Evolutionary conservation across 2,329 filamentous ascomycete species (phyloP).

Genomic region (Chrysoporthe austroafricana): DNA sequence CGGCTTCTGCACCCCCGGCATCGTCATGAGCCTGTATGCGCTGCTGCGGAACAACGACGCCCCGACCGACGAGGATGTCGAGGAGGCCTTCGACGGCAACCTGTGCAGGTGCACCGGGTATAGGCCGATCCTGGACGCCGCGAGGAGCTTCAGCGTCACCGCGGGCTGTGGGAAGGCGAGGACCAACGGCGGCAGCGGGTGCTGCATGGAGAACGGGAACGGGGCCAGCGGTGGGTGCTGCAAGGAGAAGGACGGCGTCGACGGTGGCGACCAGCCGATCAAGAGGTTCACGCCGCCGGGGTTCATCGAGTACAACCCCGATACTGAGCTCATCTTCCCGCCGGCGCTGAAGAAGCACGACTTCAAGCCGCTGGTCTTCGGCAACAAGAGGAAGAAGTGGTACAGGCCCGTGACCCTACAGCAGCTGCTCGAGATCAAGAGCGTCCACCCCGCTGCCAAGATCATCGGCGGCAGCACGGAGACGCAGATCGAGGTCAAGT

Average conservation of each 20-base stretch:
- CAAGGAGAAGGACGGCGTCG: slow-evolving; percentile 59
- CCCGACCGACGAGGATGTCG: slow-evolving; percentile 80
- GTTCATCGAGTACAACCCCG: slow-evolving; percentile 92
- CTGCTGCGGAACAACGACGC: slow-evolving; percentile 81
- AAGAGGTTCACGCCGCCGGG: slow-evolving; percentile 81
- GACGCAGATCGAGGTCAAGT: slow-evolving; percentile 97
- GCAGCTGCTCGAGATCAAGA: slow-evolving; percentile 91
- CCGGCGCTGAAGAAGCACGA: slow-evolving; percentile 82
- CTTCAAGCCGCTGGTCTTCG: slow-evolving; percentile 81
- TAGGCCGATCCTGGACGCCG: slow-evolving; percentile 89
- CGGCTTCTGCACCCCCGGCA: slow-evolving; percentile 94
- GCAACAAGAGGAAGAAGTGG: slow-evolving; percentile 94
- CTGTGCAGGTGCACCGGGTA: slow-evolving; percentile 96
- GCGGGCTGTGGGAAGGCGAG: slow-evolving; percentile 55
- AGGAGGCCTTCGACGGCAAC: slow-evolving; percentile 97
- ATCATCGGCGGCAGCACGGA: slow-evolving; percentile 96
- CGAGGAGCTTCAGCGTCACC: slow-evolving; percentile 78
- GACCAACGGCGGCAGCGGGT: slow-evolving; percentile 58
- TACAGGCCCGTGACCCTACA: slow-evolving; percentile 84
- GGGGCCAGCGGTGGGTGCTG: slow-evolving; percentile 67
- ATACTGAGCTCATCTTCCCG: slow-evolving; percentile 95
- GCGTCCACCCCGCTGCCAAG: slow-evolving; percentile 81
- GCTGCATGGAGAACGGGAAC: slow-evolving; percentile 71
- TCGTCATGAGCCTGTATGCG: slow-evolving; percentile 97
- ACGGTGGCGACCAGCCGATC: slow-evolving; percentile 55